phyloP scores from a whole-genome alignment of 305 asterid species.

The Withania somnifera region DNA sequence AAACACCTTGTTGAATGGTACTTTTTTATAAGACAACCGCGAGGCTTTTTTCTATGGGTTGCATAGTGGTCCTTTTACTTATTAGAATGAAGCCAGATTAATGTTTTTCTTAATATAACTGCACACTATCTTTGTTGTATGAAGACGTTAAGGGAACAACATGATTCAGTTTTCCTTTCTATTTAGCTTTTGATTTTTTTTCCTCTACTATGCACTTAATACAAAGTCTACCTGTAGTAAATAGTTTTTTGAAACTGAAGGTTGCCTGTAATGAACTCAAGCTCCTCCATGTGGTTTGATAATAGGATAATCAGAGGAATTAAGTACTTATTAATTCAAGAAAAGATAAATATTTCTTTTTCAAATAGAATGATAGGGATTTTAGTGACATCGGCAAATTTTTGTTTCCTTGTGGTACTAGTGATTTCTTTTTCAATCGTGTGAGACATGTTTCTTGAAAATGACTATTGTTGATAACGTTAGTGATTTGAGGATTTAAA shows the following conservation, averaged over 20 bases:
- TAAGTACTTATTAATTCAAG: not conserved
- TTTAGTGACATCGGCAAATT: not conserved
- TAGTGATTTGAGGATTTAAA: not conserved
- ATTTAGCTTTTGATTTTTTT: not conserved
- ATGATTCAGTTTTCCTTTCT: not conserved
- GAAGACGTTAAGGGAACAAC: conserved; percentile 27
- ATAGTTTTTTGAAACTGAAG: too few species aligned
- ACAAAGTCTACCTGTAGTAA: not conserved
- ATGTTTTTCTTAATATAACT: conserved; percentile 21
- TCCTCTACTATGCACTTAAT: not conserved
- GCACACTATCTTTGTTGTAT: conserved; percentile 14
- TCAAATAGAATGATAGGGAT: not conserved
- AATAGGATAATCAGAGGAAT: not conserved
- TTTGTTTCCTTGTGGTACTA: not conserved
- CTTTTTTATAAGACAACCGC: not conserved
- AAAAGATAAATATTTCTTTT: not conserved
- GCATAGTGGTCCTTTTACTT: conserved; percentile 2
- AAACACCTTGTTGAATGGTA: not conserved
- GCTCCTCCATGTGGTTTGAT: not conserved
- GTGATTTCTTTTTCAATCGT: not conserved
- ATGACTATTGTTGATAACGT: not conserved
- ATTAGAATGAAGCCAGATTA: conserved; percentile 12
- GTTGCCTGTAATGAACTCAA: too few species aligned
- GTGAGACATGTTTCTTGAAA: not conserved
- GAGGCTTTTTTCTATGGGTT: conserved; percentile 13